A percentile compares a stretch with the other conserved stretches of the same genome.
phyloP scores from a whole-genome alignment of 371 early-diverging fungal genomes.

The Quaeritorhiza haematococci region DNA sequence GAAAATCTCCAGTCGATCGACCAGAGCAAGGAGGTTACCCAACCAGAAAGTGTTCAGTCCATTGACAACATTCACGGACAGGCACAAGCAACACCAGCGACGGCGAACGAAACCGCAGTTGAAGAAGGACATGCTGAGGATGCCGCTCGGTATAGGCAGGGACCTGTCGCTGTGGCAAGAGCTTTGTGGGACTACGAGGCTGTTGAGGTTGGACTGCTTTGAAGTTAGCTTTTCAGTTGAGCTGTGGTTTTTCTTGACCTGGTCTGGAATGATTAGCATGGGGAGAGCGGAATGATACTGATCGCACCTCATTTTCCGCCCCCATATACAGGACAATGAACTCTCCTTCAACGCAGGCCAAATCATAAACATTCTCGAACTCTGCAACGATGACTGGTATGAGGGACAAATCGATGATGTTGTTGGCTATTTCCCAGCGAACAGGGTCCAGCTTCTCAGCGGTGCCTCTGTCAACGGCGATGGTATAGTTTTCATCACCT shows the following conservation, averaged over 20 bases:
- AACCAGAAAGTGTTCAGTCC: too few relatives aligned
- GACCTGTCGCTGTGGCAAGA: constrained; percentile 5
- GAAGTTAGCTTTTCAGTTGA: neutral
- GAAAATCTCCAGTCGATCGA: too few relatives aligned
- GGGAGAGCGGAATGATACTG: constrained; percentile 1
- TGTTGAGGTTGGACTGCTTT: constrained; percentile 21
- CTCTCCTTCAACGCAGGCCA: constrained; percentile 39
- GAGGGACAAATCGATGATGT: constrained; percentile 24
- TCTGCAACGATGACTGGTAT: constrained; percentile 52
- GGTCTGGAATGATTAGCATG: constrained; percentile 13
- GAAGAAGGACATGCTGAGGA: too few relatives aligned
- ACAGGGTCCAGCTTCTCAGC: constrained; percentile 30
- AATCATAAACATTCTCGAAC: constrained; percentile 30
- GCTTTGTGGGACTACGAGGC: constrained; percentile 37
- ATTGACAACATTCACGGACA: too few relatives aligned
- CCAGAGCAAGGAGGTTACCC: too few relatives aligned
- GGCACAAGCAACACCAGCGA: too few relatives aligned
- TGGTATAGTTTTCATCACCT: too few relatives aligned
- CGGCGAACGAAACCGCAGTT: too few relatives aligned
- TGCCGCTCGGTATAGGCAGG: too few relatives aligned
- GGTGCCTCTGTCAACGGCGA: neutral
- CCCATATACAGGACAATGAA: constrained; percentile 47
- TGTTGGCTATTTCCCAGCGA: constrained; percentile 47
- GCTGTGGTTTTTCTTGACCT: neutral
- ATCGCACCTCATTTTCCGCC: neutral